Evolutionary conservation across 768 basidiomycete genomes (phyloP).

Genomic region (Brasilioporus rufonigricans): DNA sequence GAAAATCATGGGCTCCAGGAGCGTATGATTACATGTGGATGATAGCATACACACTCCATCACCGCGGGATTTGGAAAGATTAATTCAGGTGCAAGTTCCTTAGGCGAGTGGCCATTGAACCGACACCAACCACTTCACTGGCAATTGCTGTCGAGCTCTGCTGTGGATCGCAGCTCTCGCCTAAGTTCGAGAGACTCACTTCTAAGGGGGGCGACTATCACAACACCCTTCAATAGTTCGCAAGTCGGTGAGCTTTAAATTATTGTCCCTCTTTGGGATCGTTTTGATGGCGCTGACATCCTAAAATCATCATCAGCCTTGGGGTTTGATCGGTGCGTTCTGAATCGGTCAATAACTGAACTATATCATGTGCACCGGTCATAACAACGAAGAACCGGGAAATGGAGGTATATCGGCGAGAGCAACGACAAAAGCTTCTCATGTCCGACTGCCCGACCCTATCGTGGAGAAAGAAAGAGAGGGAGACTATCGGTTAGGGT

Average conservation of each 20-base stretch:
- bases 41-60: too few species aligned
- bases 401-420: background rate
- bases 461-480: slow-evolving; percentile 16
- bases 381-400: background rate
- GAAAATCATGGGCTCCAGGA: background rate
- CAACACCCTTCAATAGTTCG: too few species aligned
- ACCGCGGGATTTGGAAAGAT: background rate
- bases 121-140: background rate
- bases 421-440: background rate
- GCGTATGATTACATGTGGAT: background rate
- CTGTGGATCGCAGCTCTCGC: background rate
- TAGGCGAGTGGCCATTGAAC: background rate
- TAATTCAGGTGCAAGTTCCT: too few species aligned
- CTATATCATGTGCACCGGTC: background rate
- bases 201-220: too few species aligned
- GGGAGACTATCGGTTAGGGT: background rate
- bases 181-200: background rate
- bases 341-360: too few species aligned
- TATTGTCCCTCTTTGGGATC: too few species aligned
- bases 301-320: too few species aligned
- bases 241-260: too few species aligned
- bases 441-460: slow-evolving; percentile 1
- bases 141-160: background rate
- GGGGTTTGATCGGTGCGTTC: too few species aligned
- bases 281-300: too few species aligned